Evolutionary conservation across 2,329 filamentous ascomycete species (phyloP).

Genomic region (Berkeleyomyces basicola): DNA sequence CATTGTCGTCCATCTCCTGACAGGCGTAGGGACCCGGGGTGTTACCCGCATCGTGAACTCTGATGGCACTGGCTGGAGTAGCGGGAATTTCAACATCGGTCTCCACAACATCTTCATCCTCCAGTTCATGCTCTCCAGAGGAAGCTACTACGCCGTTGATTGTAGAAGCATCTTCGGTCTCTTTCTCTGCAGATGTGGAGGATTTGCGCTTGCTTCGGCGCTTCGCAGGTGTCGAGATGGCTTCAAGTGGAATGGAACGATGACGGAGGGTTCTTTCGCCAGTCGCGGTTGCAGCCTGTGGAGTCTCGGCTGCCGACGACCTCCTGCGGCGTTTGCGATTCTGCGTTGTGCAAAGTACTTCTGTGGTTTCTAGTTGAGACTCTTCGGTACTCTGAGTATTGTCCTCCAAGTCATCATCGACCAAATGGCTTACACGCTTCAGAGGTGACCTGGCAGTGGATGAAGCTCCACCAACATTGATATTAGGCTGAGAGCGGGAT

Average conservation of each 20-base stretch:
- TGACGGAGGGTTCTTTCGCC: not conserved
- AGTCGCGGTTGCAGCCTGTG: not conserved
- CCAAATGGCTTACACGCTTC: conserved; percentile 1
- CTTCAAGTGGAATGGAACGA: not conserved
- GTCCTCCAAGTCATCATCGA: not conserved
- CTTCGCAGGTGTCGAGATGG: not conserved
- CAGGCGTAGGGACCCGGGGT: not conserved
- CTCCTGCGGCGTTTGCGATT: not conserved
- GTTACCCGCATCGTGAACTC: not conserved
- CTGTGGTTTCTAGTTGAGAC: not conserved
- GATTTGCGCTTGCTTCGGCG: conserved; percentile 2
- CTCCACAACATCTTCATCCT: not conserved
- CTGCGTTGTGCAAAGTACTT: not conserved
- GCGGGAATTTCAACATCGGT: not conserved
- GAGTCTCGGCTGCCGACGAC: not conserved
- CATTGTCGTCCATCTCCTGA: not conserved
- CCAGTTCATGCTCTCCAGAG: not conserved
- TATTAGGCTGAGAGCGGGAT: not conserved
- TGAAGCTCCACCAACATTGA: not conserved
- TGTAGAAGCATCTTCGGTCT: not conserved
- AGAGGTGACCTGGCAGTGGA: conserved; percentile 4
- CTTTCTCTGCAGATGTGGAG: not conserved
- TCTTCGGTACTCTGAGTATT: not conserved
- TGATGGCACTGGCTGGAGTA: not conserved
- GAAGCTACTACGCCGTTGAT: not conserved